Conservation (phyloP, 345 rosid species). For the Lumnitzera racemosa region DNA sequence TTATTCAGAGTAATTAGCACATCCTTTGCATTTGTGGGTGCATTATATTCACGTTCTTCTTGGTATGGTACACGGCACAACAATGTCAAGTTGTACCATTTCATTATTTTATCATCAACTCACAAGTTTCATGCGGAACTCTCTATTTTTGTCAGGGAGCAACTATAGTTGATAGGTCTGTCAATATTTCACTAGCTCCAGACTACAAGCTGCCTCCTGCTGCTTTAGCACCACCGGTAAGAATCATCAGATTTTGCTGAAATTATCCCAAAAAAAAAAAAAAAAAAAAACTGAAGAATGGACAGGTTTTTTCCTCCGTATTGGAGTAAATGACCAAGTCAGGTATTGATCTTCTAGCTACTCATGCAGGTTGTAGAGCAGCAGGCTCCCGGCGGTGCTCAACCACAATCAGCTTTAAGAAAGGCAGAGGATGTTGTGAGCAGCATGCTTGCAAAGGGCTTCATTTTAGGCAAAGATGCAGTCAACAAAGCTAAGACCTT, state of each 20-base stretch:
- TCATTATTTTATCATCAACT: neutral
- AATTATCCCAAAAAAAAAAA: neutral
- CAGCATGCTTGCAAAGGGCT: constrained; percentile 92
- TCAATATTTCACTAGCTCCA: constrained; percentile 53
- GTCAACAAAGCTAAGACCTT: constrained; percentile 75
- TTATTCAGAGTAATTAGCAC: too few relatives aligned
- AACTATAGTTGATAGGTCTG: constrained; percentile 78
- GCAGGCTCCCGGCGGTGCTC: constrained; percentile 46
- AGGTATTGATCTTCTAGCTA: constrained; percentile 6
- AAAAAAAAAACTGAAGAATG: too few relatives aligned
- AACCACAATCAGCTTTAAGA: constrained; percentile 58
- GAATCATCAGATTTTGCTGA: constrained; percentile 9
- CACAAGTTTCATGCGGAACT: neutral
- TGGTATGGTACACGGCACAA: neutral
- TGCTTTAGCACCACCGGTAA: constrained; percentile 54
- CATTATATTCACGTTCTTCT: neutral
- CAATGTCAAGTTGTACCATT: too few relatives aligned
- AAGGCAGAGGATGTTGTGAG: constrained; percentile 92
- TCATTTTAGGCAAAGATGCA: constrained; percentile 81
- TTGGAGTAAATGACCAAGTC: neutral
- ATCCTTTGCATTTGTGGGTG: neutral
- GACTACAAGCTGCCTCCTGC: constrained; percentile 79
- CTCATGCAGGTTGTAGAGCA: constrained; percentile 37
- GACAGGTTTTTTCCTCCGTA: too few relatives aligned
- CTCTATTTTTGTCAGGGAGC: constrained; percentile 62